These are phyloP conservation scores for Pouteria campechiana DNA, from an alignment of 179 eudicot species.

Conservation along the genomic window DNA sequence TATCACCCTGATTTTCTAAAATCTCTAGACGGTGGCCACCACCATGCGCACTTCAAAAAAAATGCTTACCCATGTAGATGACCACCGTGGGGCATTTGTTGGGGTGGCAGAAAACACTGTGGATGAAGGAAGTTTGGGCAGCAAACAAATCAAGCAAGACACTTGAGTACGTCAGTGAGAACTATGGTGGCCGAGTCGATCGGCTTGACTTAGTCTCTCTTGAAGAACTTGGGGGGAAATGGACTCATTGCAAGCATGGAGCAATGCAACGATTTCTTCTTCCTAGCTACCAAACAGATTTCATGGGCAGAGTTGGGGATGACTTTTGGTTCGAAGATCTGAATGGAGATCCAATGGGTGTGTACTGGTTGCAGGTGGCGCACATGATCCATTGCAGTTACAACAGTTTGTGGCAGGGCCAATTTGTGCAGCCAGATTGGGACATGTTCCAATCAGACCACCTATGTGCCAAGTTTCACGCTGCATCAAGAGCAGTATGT, in stretches of 20 bases:
- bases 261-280: slow-evolving; percentile 3
- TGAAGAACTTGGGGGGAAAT: not conserved
- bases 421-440: slow-evolving; percentile 60
- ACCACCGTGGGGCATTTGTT: no score
- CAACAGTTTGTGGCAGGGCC: slow-evolving; percentile 74
- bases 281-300: not conserved
- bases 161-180: no score
- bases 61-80: no score
- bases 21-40: no score
- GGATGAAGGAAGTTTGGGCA: no score
- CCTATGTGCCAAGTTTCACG: slow-evolving; percentile 47
- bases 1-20: no score
- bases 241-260: slow-evolving; percentile 4
- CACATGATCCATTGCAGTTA: slow-evolving; percentile 67
- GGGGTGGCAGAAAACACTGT: no score
- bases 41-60: no score
- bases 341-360: slow-evolving; percentile 52
- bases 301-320: slow-evolving; percentile 2
- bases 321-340: slow-evolving; percentile 19
- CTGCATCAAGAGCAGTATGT: slow-evolving; percentile 57
- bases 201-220: not conserved
- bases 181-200: no score
- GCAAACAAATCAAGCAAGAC: no score
- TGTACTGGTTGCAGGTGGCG: slow-evolving; percentile 60
- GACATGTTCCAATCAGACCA: slow-evolving; percentile 63